These are phyloP conservation scores for Coemansia sp. DNA, from an alignment of 192 early-diverging fungal species.

Conservation along the genomic window DNA sequence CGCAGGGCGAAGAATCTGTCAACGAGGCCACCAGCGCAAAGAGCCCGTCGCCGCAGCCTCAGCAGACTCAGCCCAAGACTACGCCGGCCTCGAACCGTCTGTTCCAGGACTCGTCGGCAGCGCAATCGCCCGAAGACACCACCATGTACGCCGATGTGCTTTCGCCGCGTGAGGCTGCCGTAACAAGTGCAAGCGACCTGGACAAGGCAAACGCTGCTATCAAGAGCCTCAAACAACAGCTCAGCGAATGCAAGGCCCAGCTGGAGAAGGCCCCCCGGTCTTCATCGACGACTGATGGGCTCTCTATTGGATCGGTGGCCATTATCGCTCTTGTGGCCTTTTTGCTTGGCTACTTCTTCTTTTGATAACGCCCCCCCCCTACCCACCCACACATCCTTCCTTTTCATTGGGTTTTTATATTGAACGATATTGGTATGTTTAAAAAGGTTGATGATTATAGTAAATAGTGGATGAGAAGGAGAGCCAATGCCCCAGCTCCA, in stretches of 20 bases:
- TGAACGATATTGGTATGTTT: background rate
- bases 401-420: background rate
- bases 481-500: background rate
- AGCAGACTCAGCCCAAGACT: background rate
- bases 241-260: slow-evolving; percentile 28
- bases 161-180: slow-evolving; percentile 1
- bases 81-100: slow-evolving; percentile 24
- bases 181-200: slow-evolving; percentile 32
- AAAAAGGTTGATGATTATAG: background rate
- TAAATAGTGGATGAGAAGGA: background rate
- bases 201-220: slow-evolving; percentile 43
- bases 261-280: slow-evolving; percentile 11
- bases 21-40: slow-evolving; percentile 6
- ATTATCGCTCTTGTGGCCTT: slow-evolving; percentile 61
- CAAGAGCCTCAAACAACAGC: slow-evolving; percentile 36
- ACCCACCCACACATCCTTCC: background rate
- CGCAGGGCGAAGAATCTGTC: slow-evolving; percentile 4
- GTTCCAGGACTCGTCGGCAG: slow-evolving; percentile 33
- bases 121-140: slow-evolving; percentile 20
- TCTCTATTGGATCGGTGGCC: slow-evolving; percentile 61
- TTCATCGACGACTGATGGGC: slow-evolving; percentile 52
- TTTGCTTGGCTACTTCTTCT: slow-evolving; percentile 65
- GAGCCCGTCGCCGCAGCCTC: background rate
- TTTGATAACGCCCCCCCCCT: slow-evolving; percentile 36
- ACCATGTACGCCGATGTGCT: slow-evolving; percentile 6